A percentile compares a stretch with the other conserved stretches of the same genome.
phyloP scores from a whole-genome alignment of 2,329 filamentous ascomycete genomes.

The Cladosporium sp. region DNA sequence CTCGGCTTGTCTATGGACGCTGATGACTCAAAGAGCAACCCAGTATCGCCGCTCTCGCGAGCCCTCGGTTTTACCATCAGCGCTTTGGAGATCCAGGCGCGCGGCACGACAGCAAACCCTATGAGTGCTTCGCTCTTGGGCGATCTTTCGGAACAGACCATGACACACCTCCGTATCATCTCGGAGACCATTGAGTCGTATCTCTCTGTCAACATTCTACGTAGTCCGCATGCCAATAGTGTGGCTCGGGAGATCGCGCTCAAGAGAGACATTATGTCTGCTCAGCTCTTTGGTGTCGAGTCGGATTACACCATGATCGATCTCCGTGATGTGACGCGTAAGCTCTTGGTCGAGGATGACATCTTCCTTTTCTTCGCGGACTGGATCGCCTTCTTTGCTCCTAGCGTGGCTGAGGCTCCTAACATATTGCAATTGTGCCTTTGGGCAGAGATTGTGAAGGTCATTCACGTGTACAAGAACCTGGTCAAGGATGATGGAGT shows the following conservation, averaged over 20 bases:
- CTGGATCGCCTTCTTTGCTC: constrained; percentile 29
- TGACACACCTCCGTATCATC: constrained; percentile 83
- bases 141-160: constrained; percentile 73
- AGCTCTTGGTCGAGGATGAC: constrained; percentile 61
- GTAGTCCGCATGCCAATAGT: constrained; percentile 32
- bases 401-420: constrained; percentile 25
- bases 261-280: constrained; percentile 25
- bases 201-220: constrained; percentile 67
- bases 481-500: constrained; percentile 15
- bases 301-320: constrained; percentile 21
- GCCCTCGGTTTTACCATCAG: constrained; percentile 79
- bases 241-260: constrained; percentile 23
- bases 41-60: constrained; percentile 23
- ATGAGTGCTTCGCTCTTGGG: constrained; percentile 67
- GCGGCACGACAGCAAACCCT: constrained; percentile 64
- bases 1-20: constrained; percentile 28
- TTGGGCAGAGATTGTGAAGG: constrained; percentile 83
- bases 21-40: constrained; percentile 18
- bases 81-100: constrained; percentile 84
- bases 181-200: constrained; percentile 86
- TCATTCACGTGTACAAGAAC: constrained; percentile 54
- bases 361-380: constrained; percentile 78
- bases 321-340: constrained; percentile 17
- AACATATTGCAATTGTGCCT: constrained; percentile 81
- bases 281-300: constrained; percentile 27